Base-by-base conservation (phyloP, 2,329 filamentous ascomycete genomes). In the Chalaropsis thielavioides region DNA sequence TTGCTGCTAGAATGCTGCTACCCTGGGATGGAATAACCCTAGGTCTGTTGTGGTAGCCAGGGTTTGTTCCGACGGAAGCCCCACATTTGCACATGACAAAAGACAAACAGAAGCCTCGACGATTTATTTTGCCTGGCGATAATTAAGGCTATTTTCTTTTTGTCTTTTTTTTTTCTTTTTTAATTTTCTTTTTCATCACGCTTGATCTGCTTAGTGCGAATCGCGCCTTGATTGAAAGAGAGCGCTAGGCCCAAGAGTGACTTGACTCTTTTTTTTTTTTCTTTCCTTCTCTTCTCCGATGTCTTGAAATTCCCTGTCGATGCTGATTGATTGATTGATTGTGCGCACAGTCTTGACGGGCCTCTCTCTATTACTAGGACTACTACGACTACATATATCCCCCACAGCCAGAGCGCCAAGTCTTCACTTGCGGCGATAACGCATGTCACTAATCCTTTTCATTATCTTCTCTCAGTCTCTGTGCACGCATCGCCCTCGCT, bases 381-480 rank as follows among this genome's bases (percentile, higher is more conserved):
- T n/a, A n/a, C n/a, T n/a, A n/a, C n/a, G n/a, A n/a, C n/a, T n/a
- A n/a, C n/a, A n/a, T n/a, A n/a, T 8, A 11, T n/a, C 27, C 11
- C 27, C 27, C 17, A 38, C 35, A 8, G 35, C 27, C 17, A 38
- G 8, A 61, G 58, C 35, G 35, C 40, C 22, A 61, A 61, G 40
- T 61, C 58, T 13, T 41, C 11, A 27, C 60, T 24, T 43, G 31
- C 38, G 59, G 35, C 41, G 41, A 63, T 54, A 63, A 46, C 61
- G 19, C 61, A 49, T 49, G 38, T 22, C 61, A 24, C 54, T 41
- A 63, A 63, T 63, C 24, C 61, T 63, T 63, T 44, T 15, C 43
- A 17, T 63, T 40, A 35, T 38, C 40, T 62, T 44, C 40, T 41
- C n/a, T 17, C n/a, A n/a, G n/a, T 44, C 24, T 49, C 41, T 38